These are phyloP conservation scores for Hypoxylon sp. DNA, from an alignment of 2,329 filamentous ascomycete species.

Conservation along the genomic window DNA sequence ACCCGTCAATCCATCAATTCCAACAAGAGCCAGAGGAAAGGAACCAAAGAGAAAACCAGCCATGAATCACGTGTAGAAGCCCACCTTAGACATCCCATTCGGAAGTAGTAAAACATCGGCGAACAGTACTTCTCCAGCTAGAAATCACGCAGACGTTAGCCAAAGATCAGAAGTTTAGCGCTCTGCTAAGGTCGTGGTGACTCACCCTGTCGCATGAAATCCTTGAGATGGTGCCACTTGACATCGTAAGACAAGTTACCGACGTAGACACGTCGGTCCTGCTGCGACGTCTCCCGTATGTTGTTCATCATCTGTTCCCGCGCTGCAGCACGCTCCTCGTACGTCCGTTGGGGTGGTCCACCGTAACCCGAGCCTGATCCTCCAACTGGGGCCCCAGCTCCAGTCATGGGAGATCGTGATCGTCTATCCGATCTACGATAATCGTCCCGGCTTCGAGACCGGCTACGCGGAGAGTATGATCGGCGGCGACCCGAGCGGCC, in stretches of 20 bases:
- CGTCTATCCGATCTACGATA: constrained; percentile 80
- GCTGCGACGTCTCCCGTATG: constrained; percentile 93
- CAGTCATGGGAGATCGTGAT: constrained; percentile 90
- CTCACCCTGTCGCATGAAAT: constrained; percentile 99
- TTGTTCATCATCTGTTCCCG: constrained; percentile 97
- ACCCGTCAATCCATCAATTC: constrained; percentile 99
- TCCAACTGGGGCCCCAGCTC: constrained; percentile 75
- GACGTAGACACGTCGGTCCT: constrained; percentile 99
- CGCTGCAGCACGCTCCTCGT: constrained; percentile 84
- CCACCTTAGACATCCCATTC: constrained; percentile 99
- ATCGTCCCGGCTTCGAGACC: constrained; percentile 82
- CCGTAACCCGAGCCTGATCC: constrained; percentile 76
- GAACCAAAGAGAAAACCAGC: constrained; percentile 83
- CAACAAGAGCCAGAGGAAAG: constrained; percentile 75
- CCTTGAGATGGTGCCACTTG: constrained; percentile 99
- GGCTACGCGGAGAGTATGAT: constrained; percentile 83
- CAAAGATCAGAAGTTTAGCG: constrained; percentile 45
- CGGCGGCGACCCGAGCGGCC: constrained; percentile 76
- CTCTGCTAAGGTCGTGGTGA: constrained; percentile 44
- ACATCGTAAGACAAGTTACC: constrained; percentile 99
- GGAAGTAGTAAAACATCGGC: constrained; percentile 99
- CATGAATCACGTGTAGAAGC: constrained; percentile 89
- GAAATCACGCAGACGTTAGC: constrained; percentile 57
- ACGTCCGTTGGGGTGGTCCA: constrained; percentile 78
- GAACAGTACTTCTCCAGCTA: constrained; percentile 99